Evolutionary conservation across 495 filamentous ascomycete species (phyloP).

Genomic region (Neurospora sp.): DNA sequence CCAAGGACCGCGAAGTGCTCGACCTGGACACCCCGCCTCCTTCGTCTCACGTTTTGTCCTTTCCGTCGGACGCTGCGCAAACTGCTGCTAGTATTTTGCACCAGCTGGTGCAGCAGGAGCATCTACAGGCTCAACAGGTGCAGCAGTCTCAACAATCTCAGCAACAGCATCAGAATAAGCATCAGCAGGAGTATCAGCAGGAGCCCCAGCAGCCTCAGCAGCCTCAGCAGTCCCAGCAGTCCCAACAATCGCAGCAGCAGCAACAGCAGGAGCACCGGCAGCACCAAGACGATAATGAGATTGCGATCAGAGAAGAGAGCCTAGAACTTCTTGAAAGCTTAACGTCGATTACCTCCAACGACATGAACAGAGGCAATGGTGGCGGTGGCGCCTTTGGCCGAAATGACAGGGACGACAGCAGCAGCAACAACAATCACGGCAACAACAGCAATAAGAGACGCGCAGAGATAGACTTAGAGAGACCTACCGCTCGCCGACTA

Average conservation of each 20-base stretch:
- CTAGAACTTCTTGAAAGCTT: background rate
- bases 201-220: background rate
- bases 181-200: background rate
- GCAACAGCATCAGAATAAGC: background rate
- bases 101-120: background rate
- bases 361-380: background rate
- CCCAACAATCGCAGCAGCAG: background rate
- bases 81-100: background rate
- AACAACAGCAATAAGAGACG: background rate
- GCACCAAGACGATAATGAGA: background rate
- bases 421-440: background rate
- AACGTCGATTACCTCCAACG: background rate
- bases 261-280: background rate
- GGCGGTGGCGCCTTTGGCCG: background rate
- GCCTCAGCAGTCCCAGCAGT: background rate
- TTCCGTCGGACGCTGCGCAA: background rate
- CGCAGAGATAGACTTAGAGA: background rate
- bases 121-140: background rate
- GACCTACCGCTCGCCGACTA: background rate
- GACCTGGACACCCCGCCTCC: background rate
- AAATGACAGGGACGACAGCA: background rate
- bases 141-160: background rate
- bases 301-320: background rate
- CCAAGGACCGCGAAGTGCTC: background rate
- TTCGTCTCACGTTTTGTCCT: background rate